These are phyloP conservation scores for Lactarius evosmus DNA, from an alignment of 768 basidiomycete genomes.

Conservation along the genomic window DNA sequence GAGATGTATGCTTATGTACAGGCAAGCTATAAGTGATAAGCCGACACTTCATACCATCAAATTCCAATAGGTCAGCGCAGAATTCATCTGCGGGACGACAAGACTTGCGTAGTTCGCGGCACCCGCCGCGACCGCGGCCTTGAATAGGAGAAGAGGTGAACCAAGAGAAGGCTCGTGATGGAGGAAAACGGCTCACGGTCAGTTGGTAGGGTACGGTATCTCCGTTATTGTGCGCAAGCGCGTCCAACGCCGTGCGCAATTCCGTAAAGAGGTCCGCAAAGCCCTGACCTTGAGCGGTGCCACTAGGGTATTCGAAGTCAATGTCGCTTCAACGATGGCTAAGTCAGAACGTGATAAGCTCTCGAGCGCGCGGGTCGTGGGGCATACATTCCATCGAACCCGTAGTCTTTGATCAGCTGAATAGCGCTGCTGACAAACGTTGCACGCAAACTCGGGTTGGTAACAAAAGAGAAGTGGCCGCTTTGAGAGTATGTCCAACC, in stretches of 20 bases:
- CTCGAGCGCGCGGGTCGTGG: background rate
- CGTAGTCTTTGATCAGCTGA: slow-evolving; percentile 66
- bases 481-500: slow-evolving; percentile 71
- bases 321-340: slow-evolving; percentile 47
- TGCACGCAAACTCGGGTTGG: slow-evolving; percentile 45
- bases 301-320: slow-evolving; percentile 76
- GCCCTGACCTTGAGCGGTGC: slow-evolving; percentile 55
- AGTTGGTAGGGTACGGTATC: slow-evolving; percentile 58
- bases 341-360: background rate
- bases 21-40: background rate
- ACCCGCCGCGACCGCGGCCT: slow-evolving; percentile 65
- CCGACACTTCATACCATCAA: slow-evolving; percentile 53
- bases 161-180: background rate
- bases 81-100: slow-evolving; percentile 60
- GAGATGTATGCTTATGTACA: background rate
- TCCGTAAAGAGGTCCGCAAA: slow-evolving; percentile 63
- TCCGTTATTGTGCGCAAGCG: slow-evolving; percentile 55
- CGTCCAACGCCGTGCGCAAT: slow-evolving; percentile 59
- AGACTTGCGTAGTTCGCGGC: slow-evolving; percentile 54
- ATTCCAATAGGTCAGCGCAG: slow-evolving; percentile 72
- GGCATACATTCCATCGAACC: slow-evolving; percentile 69
- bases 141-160: slow-evolving; percentile 4
- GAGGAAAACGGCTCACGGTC: slow-evolving; percentile 36
- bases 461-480: slow-evolving; percentile 66
- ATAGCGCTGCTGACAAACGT: slow-evolving; percentile 63